Conservation (phyloP, 2,329 filamentous ascomycete genomes). For the Escovopsis weberi region DNA sequence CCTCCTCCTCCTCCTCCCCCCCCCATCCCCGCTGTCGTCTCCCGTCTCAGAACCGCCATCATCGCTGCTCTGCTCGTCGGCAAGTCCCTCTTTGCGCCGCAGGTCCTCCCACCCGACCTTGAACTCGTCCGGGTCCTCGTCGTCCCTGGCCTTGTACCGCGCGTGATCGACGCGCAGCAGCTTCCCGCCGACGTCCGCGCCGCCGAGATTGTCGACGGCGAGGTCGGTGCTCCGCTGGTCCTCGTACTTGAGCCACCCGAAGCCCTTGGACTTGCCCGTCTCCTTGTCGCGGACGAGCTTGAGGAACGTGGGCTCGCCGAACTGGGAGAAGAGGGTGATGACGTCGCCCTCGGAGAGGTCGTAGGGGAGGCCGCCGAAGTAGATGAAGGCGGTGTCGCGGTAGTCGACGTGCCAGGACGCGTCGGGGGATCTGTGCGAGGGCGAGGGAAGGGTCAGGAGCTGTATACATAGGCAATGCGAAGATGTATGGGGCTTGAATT, state of each 20-base stretch:
- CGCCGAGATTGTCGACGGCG: slow-evolving; percentile 89
- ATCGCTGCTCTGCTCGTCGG: slow-evolving; percentile 30
- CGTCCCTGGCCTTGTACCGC: slow-evolving; percentile 77
- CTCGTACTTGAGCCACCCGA: slow-evolving; percentile 95
- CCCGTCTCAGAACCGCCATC: slow-evolving; percentile 7
- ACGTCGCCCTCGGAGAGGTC: slow-evolving; percentile 92
- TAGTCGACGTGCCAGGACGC: slow-evolving; percentile 97
- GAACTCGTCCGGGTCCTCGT: slow-evolving; percentile 49
- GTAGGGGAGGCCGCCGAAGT: slow-evolving; percentile 87
- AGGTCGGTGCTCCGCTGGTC: slow-evolving; percentile 92
- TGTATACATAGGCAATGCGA: slow-evolving; percentile 1
- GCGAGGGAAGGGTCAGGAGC: slow-evolving; percentile 12
- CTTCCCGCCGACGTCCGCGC: slow-evolving; percentile 67
- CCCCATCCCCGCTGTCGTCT: no score
- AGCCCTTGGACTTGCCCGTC: slow-evolving; percentile 86
- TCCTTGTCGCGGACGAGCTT: slow-evolving; percentile 91
- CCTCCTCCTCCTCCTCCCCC: no score
- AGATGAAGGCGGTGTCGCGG: slow-evolving; percentile 90
- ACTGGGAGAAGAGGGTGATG: slow-evolving; percentile 93
- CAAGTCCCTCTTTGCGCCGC: slow-evolving; percentile 34
- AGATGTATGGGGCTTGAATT: no score
- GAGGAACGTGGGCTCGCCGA: slow-evolving; percentile 84
- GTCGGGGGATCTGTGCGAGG: slow-evolving; percentile 49
- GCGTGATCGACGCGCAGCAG: slow-evolving; percentile 83
- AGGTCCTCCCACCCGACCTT: slow-evolving; percentile 46